Percentiles rank a stretch among this genome's conserved stretches.
These are phyloP conservation scores for Pseudotulostoma volvatum DNA, from an alignment of 495 filamentous ascomycete species.

Conservation along the genomic window DNA sequence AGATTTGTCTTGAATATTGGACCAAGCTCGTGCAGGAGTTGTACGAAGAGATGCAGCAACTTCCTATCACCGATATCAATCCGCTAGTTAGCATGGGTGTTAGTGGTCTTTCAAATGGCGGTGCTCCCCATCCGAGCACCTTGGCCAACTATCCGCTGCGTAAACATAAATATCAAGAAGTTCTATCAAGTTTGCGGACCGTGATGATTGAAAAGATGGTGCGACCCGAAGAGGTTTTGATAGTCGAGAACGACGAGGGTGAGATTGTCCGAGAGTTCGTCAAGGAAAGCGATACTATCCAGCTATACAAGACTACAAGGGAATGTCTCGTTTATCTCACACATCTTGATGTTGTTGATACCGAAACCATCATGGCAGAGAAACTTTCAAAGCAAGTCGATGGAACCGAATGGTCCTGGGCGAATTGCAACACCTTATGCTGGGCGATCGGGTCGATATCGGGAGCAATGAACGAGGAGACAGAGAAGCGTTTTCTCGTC, in stretches of 20 bases:
- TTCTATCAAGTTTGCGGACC: slow-evolving; percentile 79
- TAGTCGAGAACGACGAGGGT: slow-evolving; percentile 98
- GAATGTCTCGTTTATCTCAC: slow-evolving; percentile 97
- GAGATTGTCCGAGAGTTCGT: slow-evolving; percentile 98
- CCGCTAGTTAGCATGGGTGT: slow-evolving; percentile 66
- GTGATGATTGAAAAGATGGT: slow-evolving; percentile 99
- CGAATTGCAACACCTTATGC: slow-evolving; percentile 97
- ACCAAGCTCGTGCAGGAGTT: slow-evolving; percentile 96
- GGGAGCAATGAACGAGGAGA: slow-evolving; percentile 97
- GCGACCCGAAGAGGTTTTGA: slow-evolving; percentile 90
- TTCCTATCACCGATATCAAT: slow-evolving; percentile 82
- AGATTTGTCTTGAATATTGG: slow-evolving; percentile 98
- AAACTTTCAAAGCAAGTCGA: slow-evolving; percentile 91
- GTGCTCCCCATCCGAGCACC: slow-evolving; percentile 67
- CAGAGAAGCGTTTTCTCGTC: slow-evolving; percentile 93
- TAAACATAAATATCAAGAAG: slow-evolving; percentile 92
- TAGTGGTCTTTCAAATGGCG: slow-evolving; percentile 53
- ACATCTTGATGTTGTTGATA: slow-evolving; percentile 93
- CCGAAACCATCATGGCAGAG: slow-evolving; percentile 97
- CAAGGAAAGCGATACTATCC: slow-evolving; percentile 97
- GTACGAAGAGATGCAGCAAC: slow-evolving; percentile 94
- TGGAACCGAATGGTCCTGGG: slow-evolving; percentile 94
- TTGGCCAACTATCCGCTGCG: slow-evolving; percentile 77
- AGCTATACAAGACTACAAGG: slow-evolving; percentile 96
- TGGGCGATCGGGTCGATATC: slow-evolving; percentile 99